Evolutionary conservation across 2,329 filamentous ascomycete genomes (phyloP), one percentile per base, ranked within the genome.

Genomic region (Ophioceras dolichostomum): DNA sequence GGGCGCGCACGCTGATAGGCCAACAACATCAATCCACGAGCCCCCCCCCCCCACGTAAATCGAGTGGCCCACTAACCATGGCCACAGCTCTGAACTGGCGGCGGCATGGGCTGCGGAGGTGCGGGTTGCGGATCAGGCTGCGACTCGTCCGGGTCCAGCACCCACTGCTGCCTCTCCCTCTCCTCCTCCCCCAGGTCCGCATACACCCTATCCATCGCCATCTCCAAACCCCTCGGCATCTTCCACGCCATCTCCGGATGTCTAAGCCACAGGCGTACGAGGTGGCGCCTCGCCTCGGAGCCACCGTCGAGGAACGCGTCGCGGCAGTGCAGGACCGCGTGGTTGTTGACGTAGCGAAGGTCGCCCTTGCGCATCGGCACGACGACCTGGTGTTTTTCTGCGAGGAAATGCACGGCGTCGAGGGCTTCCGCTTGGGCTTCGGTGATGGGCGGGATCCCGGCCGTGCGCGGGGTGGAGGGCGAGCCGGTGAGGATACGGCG

Each of bases 261-360:
- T 13, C 19, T 17, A 14, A 20, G 14, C 24, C 33, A 35, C 7
- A 35, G 33, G 14, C 33, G 21, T 10, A 35, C 4, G 14, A 35
- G 21, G 33, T 35, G 19, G 21, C 33, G n/a, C 6, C 17, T 17
- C n/a, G 17, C 10, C 28, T 13, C 7, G 24, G 6, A n/a, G 14
- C 12, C 4, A 10, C 9, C 12, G 14, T 35, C 14, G 1, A 7
- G 9, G 24, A 28, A 35, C n/a, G 24, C 24, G 6, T 26, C 24
- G 21, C 24, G 33, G 21, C 21, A 17, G 21, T 35, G 33, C 22
- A 35, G 14, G 10, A 35, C 24, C 14, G 21, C 33, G 21, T 17
- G 14, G 24, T 35, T 35, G 33, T 35, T 28, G 21, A 35, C 16
- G 33, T 27, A 35, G 21, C 14, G 24, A 14, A 35, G 3, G 33